These are phyloP conservation scores for Omphalotus olearius DNA, from an alignment of 1,284 basidiomycete genomes.

Conservation along the genomic window DNA sequence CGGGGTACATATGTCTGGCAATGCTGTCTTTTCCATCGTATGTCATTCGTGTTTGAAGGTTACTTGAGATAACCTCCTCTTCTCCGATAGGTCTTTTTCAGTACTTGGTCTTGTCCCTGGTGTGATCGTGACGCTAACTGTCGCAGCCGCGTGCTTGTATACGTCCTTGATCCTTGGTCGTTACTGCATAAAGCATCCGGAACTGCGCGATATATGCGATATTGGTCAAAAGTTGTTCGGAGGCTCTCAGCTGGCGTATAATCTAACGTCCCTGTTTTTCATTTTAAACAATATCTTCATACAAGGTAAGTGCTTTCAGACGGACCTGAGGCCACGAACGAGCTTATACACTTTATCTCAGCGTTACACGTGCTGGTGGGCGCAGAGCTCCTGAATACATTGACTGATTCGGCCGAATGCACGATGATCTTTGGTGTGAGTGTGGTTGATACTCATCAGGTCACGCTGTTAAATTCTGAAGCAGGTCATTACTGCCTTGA, in stretches of 20 bases:
- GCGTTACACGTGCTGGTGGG: constrained; percentile 42
- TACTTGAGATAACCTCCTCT: not conserved
- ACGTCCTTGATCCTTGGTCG: constrained; percentile 47
- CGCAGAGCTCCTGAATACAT: constrained; percentile 50
- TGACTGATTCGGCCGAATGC: constrained; percentile 50
- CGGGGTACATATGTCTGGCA: constrained; percentile 46
- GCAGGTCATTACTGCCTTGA: constrained; percentile 32
- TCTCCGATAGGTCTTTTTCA: constrained; percentile 46
- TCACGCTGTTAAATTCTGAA: not conserved
- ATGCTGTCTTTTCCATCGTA: constrained; percentile 49
- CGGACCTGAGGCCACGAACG: not conserved
- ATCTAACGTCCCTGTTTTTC: constrained; percentile 42
- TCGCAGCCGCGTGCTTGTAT: constrained; percentile 31
- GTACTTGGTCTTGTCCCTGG: constrained; percentile 52
- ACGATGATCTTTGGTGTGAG: constrained; percentile 48
- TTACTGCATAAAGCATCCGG: constrained; percentile 58
- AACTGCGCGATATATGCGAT: constrained; percentile 60
- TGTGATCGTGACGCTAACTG: constrained; percentile 36
- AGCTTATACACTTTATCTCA: constrained; percentile 13
- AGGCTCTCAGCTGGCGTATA: constrained; percentile 42
- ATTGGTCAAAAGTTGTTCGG: constrained; percentile 54
- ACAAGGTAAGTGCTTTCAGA: constrained; percentile 27
- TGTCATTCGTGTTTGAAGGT: constrained; percentile 1
- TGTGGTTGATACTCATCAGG: not conserved
- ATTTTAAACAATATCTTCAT: constrained; percentile 48